A percentile compares a stretch with the other conserved stretches of the same genome.
phyloP scores from a whole-genome alignment of 441 rosid genomes.

The Viola pubescens region DNA sequence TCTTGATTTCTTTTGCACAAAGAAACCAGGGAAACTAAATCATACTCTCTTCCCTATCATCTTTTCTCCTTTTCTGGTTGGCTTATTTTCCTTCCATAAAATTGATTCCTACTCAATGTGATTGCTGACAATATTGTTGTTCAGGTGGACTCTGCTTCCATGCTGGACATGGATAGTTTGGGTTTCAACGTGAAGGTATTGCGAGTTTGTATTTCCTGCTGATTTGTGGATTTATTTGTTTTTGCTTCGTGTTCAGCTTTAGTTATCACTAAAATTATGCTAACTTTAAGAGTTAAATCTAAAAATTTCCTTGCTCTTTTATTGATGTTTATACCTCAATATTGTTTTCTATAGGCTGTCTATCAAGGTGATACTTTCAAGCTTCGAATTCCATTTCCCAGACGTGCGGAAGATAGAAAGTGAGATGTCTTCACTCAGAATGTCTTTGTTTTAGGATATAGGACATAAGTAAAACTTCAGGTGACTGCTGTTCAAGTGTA shows the following conservation, averaged over 20 bases:
- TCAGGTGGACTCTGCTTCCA: conserved; percentile 74
- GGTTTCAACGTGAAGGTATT: conserved; percentile 83
- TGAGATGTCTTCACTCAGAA: conserved; percentile 24
- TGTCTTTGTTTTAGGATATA: background rate
- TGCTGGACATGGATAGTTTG: conserved; percentile 78
- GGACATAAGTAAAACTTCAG: too few species aligned
- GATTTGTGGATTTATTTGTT: background rate
- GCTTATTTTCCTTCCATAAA: background rate
- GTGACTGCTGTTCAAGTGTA: too few species aligned
- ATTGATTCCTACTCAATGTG: background rate
- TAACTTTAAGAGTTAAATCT: background rate
- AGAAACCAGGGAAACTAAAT: background rate
- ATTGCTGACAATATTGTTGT: conserved; percentile 11
- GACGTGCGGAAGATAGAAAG: conserved; percentile 83
- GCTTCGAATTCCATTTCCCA: conserved; percentile 77
- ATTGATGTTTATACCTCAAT: background rate
- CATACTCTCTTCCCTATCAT: background rate
- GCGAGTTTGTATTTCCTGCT: background rate
- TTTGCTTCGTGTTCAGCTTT: background rate
- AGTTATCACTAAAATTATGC: too few species aligned
- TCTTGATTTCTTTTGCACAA: background rate
- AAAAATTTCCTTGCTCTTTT: background rate
- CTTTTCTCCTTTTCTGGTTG: background rate
- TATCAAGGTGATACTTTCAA: conserved; percentile 61
- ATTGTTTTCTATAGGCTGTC: conserved; percentile 46